Conservation (phyloP, 108 stramenopile genomes). For the Pseudonitzschia multistriata region DNA sequence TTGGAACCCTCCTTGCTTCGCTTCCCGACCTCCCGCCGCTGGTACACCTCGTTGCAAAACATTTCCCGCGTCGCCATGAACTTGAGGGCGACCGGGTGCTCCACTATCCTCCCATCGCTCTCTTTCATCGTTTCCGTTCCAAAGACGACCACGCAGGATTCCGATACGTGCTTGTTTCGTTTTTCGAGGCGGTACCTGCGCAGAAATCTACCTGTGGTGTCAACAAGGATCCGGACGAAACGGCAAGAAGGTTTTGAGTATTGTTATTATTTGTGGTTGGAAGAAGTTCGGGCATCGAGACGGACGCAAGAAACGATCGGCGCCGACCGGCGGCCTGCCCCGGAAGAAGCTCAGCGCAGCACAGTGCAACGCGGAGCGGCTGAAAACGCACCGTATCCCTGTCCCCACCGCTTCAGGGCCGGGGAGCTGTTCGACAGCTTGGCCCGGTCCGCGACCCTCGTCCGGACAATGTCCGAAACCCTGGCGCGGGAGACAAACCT, state of each 20-base stretch:
- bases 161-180: conserved; percentile 20
- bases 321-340: too few species aligned
- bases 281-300: too few species aligned
- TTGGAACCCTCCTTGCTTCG: not conserved
- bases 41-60: conserved; percentile 12
- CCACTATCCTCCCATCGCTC: conserved; percentile 2
- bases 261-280: not conserved
- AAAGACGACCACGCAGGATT: conserved; percentile 24
- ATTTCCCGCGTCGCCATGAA: conserved; percentile 13
- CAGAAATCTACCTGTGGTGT: conserved; percentile 17
- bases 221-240: not conserved
- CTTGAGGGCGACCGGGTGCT: conserved; percentile 19
- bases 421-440: conserved; percentile 46
- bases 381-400: conserved; percentile 62
- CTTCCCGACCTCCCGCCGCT: conserved; percentile 9
- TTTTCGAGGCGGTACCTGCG: conserved; percentile 15
- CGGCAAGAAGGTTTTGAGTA: not conserved
- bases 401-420: conserved; percentile 56
- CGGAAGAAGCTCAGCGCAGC: conserved; percentile 28
- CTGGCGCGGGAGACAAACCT: not conserved
- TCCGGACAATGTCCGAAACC: conserved; percentile 2
- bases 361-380: too few species aligned
- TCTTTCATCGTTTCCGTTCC: conserved; percentile 16
- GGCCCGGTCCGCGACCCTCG: conserved; percentile 17
- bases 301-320: too few species aligned